Evolutionary conservation across 352 stramenopile genomes (phyloP).

Genomic region (Elongisporangium senticosum): DNA sequence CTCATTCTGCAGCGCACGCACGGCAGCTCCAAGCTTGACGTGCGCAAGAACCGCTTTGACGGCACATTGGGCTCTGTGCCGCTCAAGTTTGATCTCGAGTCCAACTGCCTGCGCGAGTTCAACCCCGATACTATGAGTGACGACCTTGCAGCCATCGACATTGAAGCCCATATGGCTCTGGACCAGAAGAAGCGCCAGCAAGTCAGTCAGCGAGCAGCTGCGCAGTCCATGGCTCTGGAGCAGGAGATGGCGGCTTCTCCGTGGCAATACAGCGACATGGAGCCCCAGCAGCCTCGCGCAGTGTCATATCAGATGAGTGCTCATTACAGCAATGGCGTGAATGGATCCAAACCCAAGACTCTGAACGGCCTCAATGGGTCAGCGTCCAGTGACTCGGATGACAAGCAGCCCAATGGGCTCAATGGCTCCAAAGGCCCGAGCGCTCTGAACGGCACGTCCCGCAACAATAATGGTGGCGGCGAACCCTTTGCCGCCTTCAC

Average conservation of each 20-base stretch:
- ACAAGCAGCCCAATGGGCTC: conserved; percentile 12
- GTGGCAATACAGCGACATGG: conserved; percentile 17
- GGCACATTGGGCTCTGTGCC: conserved; percentile 86
- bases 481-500: conserved; percentile 84
- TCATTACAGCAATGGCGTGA: conserved; percentile 22
- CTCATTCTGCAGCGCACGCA: conserved; percentile 95
- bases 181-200: conserved; percentile 51
- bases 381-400: conserved; percentile 13
- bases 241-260: neutral
- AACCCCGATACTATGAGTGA: conserved; percentile 64
- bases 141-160: conserved; percentile 53
- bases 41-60: conserved; percentile 96
- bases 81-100: conserved; percentile 77
- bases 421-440: conserved; percentile 4
- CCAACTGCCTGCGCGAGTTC: conserved; percentile 62
- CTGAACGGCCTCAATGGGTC: conserved; percentile 16
- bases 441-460: conserved; percentile 19
- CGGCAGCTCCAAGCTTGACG: conserved; percentile 92
- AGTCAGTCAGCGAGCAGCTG: conserved; percentile 15
- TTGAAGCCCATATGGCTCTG: conserved; percentile 78
- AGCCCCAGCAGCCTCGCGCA: conserved; percentile 9
- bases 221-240: conserved; percentile 9
- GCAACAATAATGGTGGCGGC: conserved; percentile 10
- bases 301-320: conserved; percentile 10
- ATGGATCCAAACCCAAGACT: conserved; percentile 2